Evolutionary conservation across 306 rosid genomes (phyloP), one percentile per base, ranked within the genome.

Genomic region (Mimosa bimucronata): DNA sequence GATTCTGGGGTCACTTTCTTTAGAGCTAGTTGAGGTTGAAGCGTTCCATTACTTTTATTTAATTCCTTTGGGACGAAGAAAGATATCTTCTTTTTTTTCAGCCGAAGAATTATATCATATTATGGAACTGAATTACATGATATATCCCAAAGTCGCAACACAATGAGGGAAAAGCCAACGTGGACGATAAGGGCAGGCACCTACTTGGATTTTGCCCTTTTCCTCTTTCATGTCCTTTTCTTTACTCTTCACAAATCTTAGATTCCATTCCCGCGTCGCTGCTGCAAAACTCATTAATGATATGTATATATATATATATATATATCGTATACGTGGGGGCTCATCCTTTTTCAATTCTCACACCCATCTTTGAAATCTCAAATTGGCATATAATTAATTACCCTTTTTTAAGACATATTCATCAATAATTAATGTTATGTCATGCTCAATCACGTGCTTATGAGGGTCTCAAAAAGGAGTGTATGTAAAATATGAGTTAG

Each of bases 211-310:
- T 78, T 84, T 80, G 82, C 78, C 44, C 58, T 74, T 79, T 30
- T 18, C 62, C 14, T 44, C 37, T 28, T 50, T 29, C 16, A 6
- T 67, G 88, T 85, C 68, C 26, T 58, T 60, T 75, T 75, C 13
- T 18, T 9, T 10, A 7, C 50, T 73, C 73, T 50, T 60, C 69
- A 28, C 37, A 73, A 67, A 34, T 50, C 77, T 64, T 14, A 73
- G 90, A 88, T 88, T 88, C 90, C 88, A 55, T 80, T 71, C 81
- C 62, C 12, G 53, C 12, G 85, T 88, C 85, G 57, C 78, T 76
- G 50, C 76, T 66, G 52, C 62, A 50, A 66, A 71, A 45, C 76
- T 73, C 79, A 73, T 83, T 77, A 46, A 9, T 79, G 81, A 67
- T 52, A 15, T 34, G n/a, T n/a, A n/a, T n/a, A n/a, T n/a, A n/a